These are phyloP conservation scores for Sclerotinia borealis DNA, from an alignment of 2,329 filamentous ascomycete species.

Conservation along the genomic window DNA sequence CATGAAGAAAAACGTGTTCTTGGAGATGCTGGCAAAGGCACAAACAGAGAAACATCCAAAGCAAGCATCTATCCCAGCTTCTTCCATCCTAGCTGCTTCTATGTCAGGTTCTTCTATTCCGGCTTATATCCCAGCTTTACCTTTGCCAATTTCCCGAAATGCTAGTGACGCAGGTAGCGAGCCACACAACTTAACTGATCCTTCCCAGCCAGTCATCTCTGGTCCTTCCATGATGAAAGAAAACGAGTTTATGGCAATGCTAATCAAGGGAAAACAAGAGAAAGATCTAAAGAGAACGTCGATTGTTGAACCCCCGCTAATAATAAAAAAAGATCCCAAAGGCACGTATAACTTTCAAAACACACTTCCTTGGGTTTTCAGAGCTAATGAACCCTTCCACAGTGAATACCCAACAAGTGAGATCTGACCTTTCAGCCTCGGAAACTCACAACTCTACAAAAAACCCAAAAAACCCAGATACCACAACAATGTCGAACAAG, in stretches of 20 bases:
- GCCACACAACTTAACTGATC: too few relatives aligned
- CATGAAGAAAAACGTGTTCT: background rate
- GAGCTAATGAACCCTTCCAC: background rate
- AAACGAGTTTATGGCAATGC: slow-evolving; percentile 5
- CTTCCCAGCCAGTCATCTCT: background rate
- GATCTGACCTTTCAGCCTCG: background rate
- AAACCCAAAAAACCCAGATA: background rate
- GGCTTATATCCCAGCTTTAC: background rate
- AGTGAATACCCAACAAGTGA: background rate
- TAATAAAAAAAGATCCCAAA: background rate
- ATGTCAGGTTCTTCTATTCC: background rate
- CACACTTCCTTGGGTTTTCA: background rate
- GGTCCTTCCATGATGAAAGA: background rate
- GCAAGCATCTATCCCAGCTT: background rate
- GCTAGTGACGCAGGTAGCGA: background rate
- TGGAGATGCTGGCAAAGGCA: background rate
- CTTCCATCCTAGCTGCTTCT: background rate
- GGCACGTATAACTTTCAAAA: background rate
- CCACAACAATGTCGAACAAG: slow-evolving; percentile 5
- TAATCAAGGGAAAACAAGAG: background rate
- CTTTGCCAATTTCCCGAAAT: background rate
- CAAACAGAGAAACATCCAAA: background rate
- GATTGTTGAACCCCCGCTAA: too few relatives aligned
- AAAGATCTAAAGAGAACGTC: background rate
- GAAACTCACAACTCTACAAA: background rate